Evolutionary conservation across 371 early-diverging fungal species (phyloP).

Genomic region (Rhizomucor miehei): DNA sequence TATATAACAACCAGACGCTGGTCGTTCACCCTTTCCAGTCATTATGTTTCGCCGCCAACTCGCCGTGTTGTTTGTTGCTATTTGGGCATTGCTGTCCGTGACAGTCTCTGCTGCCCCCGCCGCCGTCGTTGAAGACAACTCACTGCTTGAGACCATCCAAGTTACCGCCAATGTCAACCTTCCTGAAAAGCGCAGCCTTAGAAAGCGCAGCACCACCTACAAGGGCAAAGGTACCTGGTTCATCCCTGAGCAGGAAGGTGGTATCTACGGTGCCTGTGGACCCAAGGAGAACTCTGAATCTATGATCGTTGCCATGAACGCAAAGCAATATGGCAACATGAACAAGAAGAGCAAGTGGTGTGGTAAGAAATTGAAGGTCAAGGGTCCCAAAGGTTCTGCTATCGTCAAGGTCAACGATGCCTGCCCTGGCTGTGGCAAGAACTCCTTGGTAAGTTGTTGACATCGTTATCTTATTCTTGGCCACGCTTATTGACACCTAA

Average conservation of each 20-base stretch:
- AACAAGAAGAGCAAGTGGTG: slow-evolving; percentile 19
- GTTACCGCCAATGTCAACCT: not conserved
- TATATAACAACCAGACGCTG: too few relatives aligned
- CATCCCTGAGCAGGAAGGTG: slow-evolving; percentile 21
- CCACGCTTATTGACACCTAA: not conserved
- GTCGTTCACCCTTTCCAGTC: too few relatives aligned
- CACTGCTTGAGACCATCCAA: too few relatives aligned
- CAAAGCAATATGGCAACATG: slow-evolving; percentile 21
- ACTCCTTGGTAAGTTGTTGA: slow-evolving; percentile 2
- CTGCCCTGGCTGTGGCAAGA: slow-evolving; percentile 29
- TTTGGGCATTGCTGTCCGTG: not conserved
- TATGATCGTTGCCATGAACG: slow-evolving; percentile 24
- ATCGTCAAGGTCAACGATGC: slow-evolving; percentile 55
- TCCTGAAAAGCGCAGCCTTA: not conserved
- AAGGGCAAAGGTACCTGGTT: slow-evolving; percentile 27
- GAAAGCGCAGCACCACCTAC: slow-evolving; percentile 12
- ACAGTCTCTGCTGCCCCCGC: too few relatives aligned
- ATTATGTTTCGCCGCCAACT: not conserved
- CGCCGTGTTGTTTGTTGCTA: not conserved
- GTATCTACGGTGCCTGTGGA: slow-evolving; percentile 24
- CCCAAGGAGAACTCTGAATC: slow-evolving; percentile 17
- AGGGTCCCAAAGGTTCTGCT: slow-evolving; percentile 22
- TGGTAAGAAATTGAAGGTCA: slow-evolving; percentile 16
- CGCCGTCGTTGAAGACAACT: too few relatives aligned
- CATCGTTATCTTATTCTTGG: not conserved